These are phyloP conservation scores for Xylaria venustula DNA, from an alignment of 495 filamentous ascomycete genomes.

Conservation along the genomic window DNA sequence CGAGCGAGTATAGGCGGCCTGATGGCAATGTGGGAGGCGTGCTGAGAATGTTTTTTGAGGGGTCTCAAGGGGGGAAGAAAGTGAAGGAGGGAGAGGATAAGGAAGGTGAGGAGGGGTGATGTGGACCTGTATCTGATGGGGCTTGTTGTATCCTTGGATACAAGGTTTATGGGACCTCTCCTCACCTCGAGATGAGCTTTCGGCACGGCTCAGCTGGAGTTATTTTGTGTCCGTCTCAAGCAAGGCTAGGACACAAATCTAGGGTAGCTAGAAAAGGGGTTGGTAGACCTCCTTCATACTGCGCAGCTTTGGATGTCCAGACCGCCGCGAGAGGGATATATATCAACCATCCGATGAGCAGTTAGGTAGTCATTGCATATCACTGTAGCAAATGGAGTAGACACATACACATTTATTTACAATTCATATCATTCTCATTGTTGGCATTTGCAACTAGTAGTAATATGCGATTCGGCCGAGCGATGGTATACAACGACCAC, in stretches of 20 bases:
- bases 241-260: too few species aligned
- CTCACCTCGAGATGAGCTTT: too few species aligned
- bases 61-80: slow-evolving; percentile 18
- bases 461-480: not conserved
- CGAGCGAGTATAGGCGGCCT: slow-evolving; percentile 36
- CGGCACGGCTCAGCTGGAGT: too few species aligned
- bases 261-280: too few species aligned
- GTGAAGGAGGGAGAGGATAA: not conserved
- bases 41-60: slow-evolving; percentile 38
- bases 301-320: too few species aligned
- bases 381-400: not conserved
- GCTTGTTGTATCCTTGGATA: too few species aligned
- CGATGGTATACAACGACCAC: not conserved
- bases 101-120: not conserved
- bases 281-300: too few species aligned
- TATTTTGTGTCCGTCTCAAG: too few species aligned
- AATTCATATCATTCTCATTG: not conserved
- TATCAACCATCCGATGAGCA: too few species aligned
- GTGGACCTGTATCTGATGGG: not conserved
- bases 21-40: slow-evolving; percentile 36
- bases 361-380: not conserved
- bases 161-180: too few species aligned
- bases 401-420: not conserved
- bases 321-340: not conserved
- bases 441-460: not conserved